Evolutionary conservation across 1,284 basidiomycete genomes (phyloP), one percentile per base, ranked within the genome.

Genomic region (Cutaneotrichosporon daszewskae): DNA sequence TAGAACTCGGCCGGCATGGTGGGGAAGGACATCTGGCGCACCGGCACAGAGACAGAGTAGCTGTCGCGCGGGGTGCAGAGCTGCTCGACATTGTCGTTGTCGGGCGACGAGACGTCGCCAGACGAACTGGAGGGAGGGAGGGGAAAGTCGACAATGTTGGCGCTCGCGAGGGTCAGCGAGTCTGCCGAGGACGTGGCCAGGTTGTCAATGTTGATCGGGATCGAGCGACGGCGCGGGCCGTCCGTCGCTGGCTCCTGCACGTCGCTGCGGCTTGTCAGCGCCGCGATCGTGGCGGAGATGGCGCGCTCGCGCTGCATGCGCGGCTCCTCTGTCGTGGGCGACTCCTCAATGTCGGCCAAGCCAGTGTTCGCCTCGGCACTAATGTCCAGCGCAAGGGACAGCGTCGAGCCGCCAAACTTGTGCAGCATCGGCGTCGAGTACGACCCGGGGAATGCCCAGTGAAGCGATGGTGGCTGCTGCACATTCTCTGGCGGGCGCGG

Each of bases 401-500:
- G 43, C 5, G 50, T 52, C 25, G 50, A 52, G 3, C 50, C 50
- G 18, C 52, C 52, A 33, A 54, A 47, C 43, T 49, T 49, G 48
- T 54, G 42, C 16, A 54, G 48, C 44, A 47, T 39, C 5, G 47
- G 47, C 29, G 48, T 54, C 37, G 52, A 54, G 44, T 47, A 47
- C 18, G 48, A 54, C n/a, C 37, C 43, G 2, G 52, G 48, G 43
- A 50, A 45, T 11, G 52, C 47, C 52, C 52, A 54, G 43, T 54
- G 52, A 16, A 49, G 52, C 32, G 47, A 39, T 3, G 52, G 45
- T 9, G 52, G 43, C 8, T 49, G 42, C 23, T 53, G 38, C 23
- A 54, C 43, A 19, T 43, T 31, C 22, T 49, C 46, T 11, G 52
- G 52, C 5, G 52, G 52, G 9, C 48, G 48, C 7, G 52, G 52